Evolutionary conservation across 169 alveolate species (phyloP), one percentile per base, ranked within the genome.

Genomic region (Plasmodium vivax): DNA sequence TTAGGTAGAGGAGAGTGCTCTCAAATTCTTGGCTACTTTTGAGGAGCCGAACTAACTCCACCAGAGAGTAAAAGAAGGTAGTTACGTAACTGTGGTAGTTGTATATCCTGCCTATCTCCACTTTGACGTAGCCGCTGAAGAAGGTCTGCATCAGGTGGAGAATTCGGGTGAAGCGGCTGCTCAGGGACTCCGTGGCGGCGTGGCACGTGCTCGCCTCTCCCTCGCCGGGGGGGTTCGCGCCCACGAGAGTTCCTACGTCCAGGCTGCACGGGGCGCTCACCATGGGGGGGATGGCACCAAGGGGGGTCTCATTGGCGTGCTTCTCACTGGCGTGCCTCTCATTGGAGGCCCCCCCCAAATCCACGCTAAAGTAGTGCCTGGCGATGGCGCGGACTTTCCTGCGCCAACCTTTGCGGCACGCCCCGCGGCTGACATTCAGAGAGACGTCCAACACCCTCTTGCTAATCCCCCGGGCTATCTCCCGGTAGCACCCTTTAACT

Each of bases 401-500:
- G 43, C 58, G 82, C 38, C 27, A 43, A 7, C 30, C 68, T 32
- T 58, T 47, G 32, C 51, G 34, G 32, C 14, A 51, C 16, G 54
- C 72, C 14, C 38, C 19, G 6, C 91, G n/a, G 30, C 30, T 80
- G 2, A 16, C 3, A 8, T 47, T 62, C 43, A 90, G 34, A 54
- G 51, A 90, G 1, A 71, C 73, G 82, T 90, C 68, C 36, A 90
- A 2, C 36, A 90, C 34, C 16, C 72, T 90, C 19, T 80, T 90
- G 80, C 94, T 90, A 14, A 90, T 80, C 16, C 47, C 45, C 47
- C 80, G 30, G n/a, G 91, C 90, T 62, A 90, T 79, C 51, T 80
- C 83, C 54, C 54, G 80, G 58, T 90, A 90, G 36, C 84, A 14
- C 54, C 56, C 62, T 90, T 80, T 80, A 12, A 90, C 80, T 56